Conservation (phyloP, 2,329 filamentous ascomycete genomes). For the Hypoxylon sp. region DNA sequence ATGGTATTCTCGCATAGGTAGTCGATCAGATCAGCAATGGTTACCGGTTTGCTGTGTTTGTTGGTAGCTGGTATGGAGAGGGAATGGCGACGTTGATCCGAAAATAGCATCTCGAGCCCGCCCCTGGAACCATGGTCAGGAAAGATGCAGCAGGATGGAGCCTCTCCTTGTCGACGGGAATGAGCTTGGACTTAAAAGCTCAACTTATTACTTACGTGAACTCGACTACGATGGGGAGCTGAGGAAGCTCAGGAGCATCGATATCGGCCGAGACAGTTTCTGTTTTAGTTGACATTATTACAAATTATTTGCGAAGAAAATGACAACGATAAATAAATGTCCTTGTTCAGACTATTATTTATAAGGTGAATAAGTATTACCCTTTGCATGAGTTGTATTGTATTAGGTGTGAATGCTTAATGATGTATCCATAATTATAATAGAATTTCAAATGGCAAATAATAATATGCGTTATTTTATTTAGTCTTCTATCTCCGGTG, state of each 20-base stretch:
- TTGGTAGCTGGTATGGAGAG: slow-evolving; percentile 72
- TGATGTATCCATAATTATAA: too few species aligned
- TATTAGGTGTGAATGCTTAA: too few species aligned
- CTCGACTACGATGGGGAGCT: slow-evolving; percentile 67
- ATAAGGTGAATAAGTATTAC: too few species aligned
- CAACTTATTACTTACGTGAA: slow-evolving; percentile 58
- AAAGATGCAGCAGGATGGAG: not conserved
- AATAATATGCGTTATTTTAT: too few species aligned
- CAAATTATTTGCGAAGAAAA: not conserved
- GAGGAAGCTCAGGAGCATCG: slow-evolving; percentile 32
- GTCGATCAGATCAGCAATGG: slow-evolving; percentile 77
- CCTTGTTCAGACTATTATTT: slow-evolving; percentile 6
- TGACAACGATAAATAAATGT: not conserved
- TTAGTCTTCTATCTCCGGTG: too few species aligned
- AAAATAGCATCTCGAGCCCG: slow-evolving; percentile 93
- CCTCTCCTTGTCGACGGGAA: not conserved
- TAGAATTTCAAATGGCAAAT: too few species aligned
- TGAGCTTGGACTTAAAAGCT: slow-evolving; percentile 14
- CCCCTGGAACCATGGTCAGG: slow-evolving; percentile 65
- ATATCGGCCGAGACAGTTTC: slow-evolving; percentile 17
- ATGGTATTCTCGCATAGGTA: slow-evolving; percentile 84
- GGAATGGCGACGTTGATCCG: slow-evolving; percentile 77
- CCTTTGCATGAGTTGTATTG: too few species aligned
- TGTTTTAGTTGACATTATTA: slow-evolving; percentile 27
- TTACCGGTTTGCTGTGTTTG: slow-evolving; percentile 67